Base-by-base conservation (phyloP, 495 filamentous ascomycete genomes). In the Penicillium roqueforti region DNA sequence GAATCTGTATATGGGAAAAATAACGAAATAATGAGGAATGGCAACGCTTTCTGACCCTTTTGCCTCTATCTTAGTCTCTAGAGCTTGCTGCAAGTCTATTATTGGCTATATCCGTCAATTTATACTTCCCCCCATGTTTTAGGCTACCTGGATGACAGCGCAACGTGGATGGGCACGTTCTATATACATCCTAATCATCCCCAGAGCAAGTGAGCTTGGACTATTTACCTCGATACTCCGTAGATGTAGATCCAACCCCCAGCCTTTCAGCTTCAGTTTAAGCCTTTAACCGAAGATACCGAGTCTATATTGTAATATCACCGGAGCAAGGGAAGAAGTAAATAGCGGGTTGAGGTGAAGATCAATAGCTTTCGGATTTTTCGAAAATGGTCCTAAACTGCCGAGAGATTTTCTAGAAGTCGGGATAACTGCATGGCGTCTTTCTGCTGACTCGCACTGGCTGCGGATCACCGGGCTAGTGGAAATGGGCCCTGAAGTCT, bases 1-100 rank as follows among this genome's bases (percentile, higher is more conserved):
- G 48, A 54, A 43, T 57, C 32, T 52, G 60, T 53, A 46, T 53
- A 55, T 31, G 45, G 52, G 48, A 44, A 53, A 36, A 36, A 36
- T 36, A 36, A 34, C 13, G 31, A 47, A 53, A 53, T 48, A 48
- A 39, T 51, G 49, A 54, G 72, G 28, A 62, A 50, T 36, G 41
- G 31, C 31, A 38, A 38, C 47, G 18, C 23, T 43, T 38, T 18
- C 25, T 28, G 4, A 18, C 32, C 16, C 9, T 14, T 16, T 37
- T 41, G n/a, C 3, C 46, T n/a, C 3, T 43, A 20, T 37, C 41
- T 37, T 23, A 3, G 6, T 47, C 31, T 20, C 22, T 48, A 4
- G 25, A 44, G 41, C n/a, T 45, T 45, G 29, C 16, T 48, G 13
- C 10, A 11, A n/a, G 20, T 18, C 13, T 52, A 36, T 2, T 6